phyloP scores from a whole-genome alignment of 1,284 basidiomycete genomes.

The Heterobasidion irregulare region DNA sequence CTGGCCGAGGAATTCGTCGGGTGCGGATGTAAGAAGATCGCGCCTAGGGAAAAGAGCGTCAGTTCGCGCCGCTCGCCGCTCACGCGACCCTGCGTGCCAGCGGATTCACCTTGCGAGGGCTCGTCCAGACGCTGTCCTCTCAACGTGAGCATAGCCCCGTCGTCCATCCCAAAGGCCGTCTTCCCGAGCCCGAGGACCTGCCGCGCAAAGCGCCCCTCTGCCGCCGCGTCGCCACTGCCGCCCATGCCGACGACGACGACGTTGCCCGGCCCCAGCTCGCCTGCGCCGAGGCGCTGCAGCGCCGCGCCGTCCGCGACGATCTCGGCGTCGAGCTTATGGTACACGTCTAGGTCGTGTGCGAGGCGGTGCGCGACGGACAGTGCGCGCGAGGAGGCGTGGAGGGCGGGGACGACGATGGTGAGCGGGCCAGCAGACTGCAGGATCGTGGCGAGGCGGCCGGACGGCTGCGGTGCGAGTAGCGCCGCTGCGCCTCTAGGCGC shows the following conservation, averaged over 20 bases:
- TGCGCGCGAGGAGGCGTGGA: constrained; percentile 16
- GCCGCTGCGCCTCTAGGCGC: too few species aligned
- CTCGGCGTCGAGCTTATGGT: constrained; percentile 61
- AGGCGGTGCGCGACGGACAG: constrained; percentile 52
- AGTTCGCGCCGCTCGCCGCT: not conserved
- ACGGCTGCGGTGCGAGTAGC: constrained; percentile 20
- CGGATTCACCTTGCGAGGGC: constrained; percentile 18
- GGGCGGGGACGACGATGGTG: constrained; percentile 44
- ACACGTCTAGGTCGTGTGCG: constrained; percentile 58
- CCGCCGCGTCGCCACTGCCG: not conserved
- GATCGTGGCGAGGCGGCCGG: constrained; percentile 56
- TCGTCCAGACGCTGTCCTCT: constrained; percentile 18
- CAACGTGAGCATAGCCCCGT: constrained; percentile 8
- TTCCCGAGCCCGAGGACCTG: constrained; percentile 15
- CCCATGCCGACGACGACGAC: constrained; percentile 46
- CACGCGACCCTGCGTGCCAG: not conserved
- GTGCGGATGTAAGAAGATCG: constrained; percentile 66
- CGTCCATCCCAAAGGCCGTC: constrained; percentile 21
- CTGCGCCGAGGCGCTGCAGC: constrained; percentile 12
- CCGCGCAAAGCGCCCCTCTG: constrained; percentile 8
- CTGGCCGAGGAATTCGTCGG: constrained; percentile 30
- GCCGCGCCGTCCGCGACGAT: constrained; percentile 44
- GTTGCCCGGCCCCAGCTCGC: constrained; percentile 36
- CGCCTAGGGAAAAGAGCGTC: constrained; percentile 26
- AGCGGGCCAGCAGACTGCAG: constrained; percentile 46